Evolutionary conservation across 2,329 filamentous ascomycete genomes (phyloP), one percentile per base, ranked within the genome.

Genomic region (Biscogniauxia sp.): DNA sequence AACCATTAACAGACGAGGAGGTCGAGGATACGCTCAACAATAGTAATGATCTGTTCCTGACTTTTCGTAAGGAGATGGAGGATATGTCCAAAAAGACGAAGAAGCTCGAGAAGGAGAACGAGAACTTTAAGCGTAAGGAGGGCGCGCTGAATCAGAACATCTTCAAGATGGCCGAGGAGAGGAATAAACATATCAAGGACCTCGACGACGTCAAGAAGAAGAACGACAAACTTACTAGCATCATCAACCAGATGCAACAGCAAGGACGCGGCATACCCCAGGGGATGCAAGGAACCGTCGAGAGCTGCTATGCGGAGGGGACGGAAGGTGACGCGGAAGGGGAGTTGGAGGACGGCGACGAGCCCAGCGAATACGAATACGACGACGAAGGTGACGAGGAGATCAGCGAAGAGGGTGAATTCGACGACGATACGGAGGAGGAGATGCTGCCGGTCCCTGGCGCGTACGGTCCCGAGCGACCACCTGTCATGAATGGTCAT

Each of bases 41-140:
- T 75, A 97, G 92, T 77, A 98, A 98, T 79, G 95, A 98, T 74
- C 82, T 98, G 57, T 98, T 98, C 77, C 81, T 97, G 68, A 97
- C 95, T 0, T 98, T 98, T 78, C 87, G 94, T 58, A 97, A 97
- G 79, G 95, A 98, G 78, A 98, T 98, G 93, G 95, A 98, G 78
- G 95, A 98, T 73, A 98, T 98, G 93, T 97, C 93, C 0, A 97
- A 97, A 80, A 98, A 98, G 80, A 97, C 94, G 5, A 97, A 97
- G 77, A 89, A 93, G 25, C 82, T 99, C 57, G 95, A 99, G 76
- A 97, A 97, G 78, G 95, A 99, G 73, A 98, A 99, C 71, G 89
- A 95, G 69, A 89, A 86, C 19, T 84, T 97, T 56, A 96, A 92
- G 67, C 87, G 94, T 59, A 97, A 97, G 76, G 94, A 97, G 75